Base-by-base conservation (phyloP, 169 alveolate genomes). In the Plasmodium adleri region DNA sequence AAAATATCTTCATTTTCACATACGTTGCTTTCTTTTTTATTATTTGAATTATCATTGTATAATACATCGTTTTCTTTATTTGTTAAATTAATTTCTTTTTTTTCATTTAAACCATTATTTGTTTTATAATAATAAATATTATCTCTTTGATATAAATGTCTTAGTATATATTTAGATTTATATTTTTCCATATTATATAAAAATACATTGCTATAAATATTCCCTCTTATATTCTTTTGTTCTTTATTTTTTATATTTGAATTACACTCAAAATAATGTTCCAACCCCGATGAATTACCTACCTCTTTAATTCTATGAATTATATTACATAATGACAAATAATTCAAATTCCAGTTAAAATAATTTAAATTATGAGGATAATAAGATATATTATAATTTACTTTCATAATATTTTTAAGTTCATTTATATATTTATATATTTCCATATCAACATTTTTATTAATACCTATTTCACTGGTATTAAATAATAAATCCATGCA, bases 321-420 rank as follows among this genome's bases (percentile, higher is more conserved):
- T 1, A 50, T 6, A 32, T 45, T 60, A 74, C 63, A 74, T 43
- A 59, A 60, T 3, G 17, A 17, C 9, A 74, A 24, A 20, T 7
- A 39, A 8, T 74, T 74, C 22, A 74, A 3, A 28, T 74, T 67
- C 26, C 59, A 60, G 63, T 74, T 74, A 9, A 74, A 74, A 74
- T 74, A 50, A 50, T 39, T 64, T 74, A 74, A 43, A 74, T 74
- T 39, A 8, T 74, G 88, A 17, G 88, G 88, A 50, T 47, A 22
- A 24, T 17, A n/a, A 52, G 39, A 59, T 74, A 74, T 4, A 54
- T 24, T 5, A 39, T 39, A 74, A 39, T 22, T 15, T 6, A n/a
- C 2, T 3, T n/a, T 20, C 32, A 52, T 17, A 1, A 74, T 28
- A 47, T 9, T 26, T 15, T 28, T 64, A n/a, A 66, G 47, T 5